phyloP scores from a whole-genome alignment of 2,329 filamentous ascomycete species.

The Penicillium sp. region DNA sequence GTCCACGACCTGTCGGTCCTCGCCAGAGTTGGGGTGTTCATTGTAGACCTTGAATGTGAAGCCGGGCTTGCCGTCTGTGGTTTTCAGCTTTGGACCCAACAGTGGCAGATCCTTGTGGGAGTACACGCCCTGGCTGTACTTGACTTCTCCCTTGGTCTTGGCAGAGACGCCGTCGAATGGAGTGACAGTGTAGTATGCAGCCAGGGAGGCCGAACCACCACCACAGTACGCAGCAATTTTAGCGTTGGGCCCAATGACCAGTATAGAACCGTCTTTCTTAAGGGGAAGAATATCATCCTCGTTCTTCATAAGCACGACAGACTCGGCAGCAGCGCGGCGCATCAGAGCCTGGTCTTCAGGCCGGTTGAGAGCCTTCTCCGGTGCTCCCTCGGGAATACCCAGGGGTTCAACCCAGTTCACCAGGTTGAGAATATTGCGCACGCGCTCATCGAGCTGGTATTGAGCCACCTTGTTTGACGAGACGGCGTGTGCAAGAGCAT shows the following conservation, averaged over 20 bases:
- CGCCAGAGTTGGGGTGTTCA: slow-evolving; percentile 51
- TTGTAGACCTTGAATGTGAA: slow-evolving; percentile 64
- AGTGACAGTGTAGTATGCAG: slow-evolving; percentile 47
- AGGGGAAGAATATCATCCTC: slow-evolving; percentile 62
- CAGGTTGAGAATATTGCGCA: slow-evolving; percentile 58
- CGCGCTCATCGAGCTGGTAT: slow-evolving; percentile 59
- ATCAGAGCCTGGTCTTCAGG: slow-evolving; percentile 64
- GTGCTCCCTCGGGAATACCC: slow-evolving; percentile 56
- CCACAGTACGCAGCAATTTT: slow-evolving; percentile 54
- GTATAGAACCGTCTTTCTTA: slow-evolving; percentile 46
- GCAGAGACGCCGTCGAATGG: slow-evolving; percentile 47
- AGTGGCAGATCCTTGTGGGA: slow-evolving; percentile 65
- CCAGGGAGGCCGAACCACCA: slow-evolving; percentile 62
- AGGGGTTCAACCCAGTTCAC: slow-evolving; percentile 58
- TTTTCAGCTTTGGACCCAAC: slow-evolving; percentile 55
- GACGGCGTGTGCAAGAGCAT: slow-evolving; percentile 45
- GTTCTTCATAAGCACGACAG: slow-evolving; percentile 73
- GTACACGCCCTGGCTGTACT: slow-evolving; percentile 62
- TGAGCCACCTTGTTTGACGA: slow-evolving; percentile 58
- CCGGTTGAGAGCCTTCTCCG: slow-evolving; percentile 58
- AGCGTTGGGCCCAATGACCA: slow-evolving; percentile 57
- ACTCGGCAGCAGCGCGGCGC: slow-evolving; percentile 65
- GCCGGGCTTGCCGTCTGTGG: slow-evolving; percentile 55
- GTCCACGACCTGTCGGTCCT: slow-evolving; percentile 54
- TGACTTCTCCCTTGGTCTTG: slow-evolving; percentile 38